Evolutionary conservation across 2,329 filamentous ascomycete genomes (phyloP), one percentile per base, ranked within the genome.

Genomic region (Waltergamsia citrina): DNA sequence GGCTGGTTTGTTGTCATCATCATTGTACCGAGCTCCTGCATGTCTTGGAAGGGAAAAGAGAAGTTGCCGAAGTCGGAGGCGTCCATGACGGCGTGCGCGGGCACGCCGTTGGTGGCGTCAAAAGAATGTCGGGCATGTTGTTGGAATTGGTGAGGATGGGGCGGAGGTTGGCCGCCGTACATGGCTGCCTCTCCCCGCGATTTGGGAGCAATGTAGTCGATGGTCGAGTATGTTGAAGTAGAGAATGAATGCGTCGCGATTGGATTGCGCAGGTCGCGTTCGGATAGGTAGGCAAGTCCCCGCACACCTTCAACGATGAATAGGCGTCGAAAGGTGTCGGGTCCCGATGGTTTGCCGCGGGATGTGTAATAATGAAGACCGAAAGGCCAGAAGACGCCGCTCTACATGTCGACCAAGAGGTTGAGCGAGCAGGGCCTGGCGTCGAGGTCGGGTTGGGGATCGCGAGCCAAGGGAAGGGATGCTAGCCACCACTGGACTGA

Each of bases 51-150:
- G 4, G 66, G 47, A 43, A 73, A 75, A 16, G 64, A 54, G 45
- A 74, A 75, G 41, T 71, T 65, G 40, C 59, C 57, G 45, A 75
- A 76, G 32, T 68, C 64, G 12, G 63, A 52, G 22, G 58, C 44
- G 41, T 70, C 63, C 45, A 69, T 62, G 45, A 65, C 46, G 42
- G 34, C n/a, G 19, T 29, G 30, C 7, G 35, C 19, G 10, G 34
- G 22, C 22, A 36, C 15, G 7, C 20, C 29, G 28, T 17, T 29
- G 28, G 26, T 14, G 29, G 23, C 7, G 16, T 23, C 15, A 21
- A 33, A 33, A 6, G n/a, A 18, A 15, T 33, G 31, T n/a, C 29
- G 31, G 9, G 18, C 35, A 37, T 33, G 22, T 15, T 33, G 22
- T 15, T 37, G 35, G 16, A 33, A 25, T 12, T 37, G 35, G 18